phyloP scores from a whole-genome alignment of 805 yeast species.

The Candida orba region DNA sequence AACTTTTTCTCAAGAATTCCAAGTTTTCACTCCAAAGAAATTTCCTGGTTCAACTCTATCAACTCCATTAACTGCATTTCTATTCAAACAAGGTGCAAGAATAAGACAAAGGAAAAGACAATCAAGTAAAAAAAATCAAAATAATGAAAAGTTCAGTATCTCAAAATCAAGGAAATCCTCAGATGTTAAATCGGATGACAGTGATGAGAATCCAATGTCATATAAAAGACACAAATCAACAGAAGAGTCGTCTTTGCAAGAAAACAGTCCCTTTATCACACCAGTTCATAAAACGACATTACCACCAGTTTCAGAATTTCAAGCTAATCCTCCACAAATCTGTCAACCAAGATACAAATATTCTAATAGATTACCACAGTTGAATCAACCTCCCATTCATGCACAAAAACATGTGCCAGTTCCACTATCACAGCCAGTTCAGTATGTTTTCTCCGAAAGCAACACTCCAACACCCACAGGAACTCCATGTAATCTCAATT shows the following conservation, averaged over 20 bases:
- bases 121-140: slow-evolving; percentile 25
- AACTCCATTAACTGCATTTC: slow-evolving; percentile 23
- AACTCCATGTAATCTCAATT: background rate
- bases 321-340: background rate
- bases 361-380: background rate
- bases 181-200: background rate
- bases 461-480: background rate
- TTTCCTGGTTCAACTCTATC: slow-evolving; percentile 26
- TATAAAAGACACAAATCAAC: background rate
- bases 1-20: slow-evolving; percentile 16
- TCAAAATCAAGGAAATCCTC: background rate
- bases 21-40: slow-evolving; percentile 26
- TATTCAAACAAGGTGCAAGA: slow-evolving; percentile 26
- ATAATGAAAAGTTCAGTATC: background rate
- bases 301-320: background rate
- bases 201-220: background rate
- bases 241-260: no score
- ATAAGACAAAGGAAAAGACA: slow-evolving; percentile 25
- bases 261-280: no score
- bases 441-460: background rate
- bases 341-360: background rate
- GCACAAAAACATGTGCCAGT: background rate
- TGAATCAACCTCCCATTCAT: background rate
- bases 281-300: no score
- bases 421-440: background rate